Evolutionary conservation across 768 basidiomycete genomes (phyloP), one percentile per base, ranked within the genome.

Genomic region (Trametes coccinea): DNA sequence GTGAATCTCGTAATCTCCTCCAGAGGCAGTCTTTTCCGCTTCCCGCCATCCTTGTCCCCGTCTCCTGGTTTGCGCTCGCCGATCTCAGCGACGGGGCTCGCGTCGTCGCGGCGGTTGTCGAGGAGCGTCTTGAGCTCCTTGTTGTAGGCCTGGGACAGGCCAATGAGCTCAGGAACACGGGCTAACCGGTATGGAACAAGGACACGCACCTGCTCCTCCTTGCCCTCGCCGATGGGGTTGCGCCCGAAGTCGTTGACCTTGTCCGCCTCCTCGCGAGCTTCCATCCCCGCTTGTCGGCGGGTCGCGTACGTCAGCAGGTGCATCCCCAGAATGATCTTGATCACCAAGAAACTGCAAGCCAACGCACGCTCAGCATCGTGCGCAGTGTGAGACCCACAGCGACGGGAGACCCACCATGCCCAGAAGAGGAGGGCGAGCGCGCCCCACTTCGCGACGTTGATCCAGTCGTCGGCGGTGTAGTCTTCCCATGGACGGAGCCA

Each of bases 1-100:
- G 94, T 96, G 78, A 91, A 98, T 57, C 95, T 76, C 37, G 93
- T 96, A 51, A 98, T 81, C 70, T 96, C 93, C 72, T 97, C 94
- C 52, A 98, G 74, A 60, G 85, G 84, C 59, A 92, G 81, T 48
- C 86, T 78, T 59, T 83, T 87, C 69, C 79, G 84, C 72, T 83
- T 85, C 44, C 78, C 71, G 17, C 70, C 73, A 33, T 54, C 67
- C 46, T 66, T 62, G 34, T 57, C 64, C 31, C 54, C 62, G 30
- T 59, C 64, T 10, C 53, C 54, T 14, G 64, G 54, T 64, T 59
- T 69, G 41, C 67, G 68, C 72, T 92, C 90, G 1, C 90, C 90
- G 59, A 92, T 90, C 68, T 93, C 92, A 11, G 88, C 80, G 4
- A 85, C 80, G 10, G 75, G 76, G 4, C 81, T 75, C 0, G 86